A percentile compares a stretch with the other conserved stretches of the same genome.
Evolutionary conservation across 257 asterid genomes (phyloP).

Genomic region (Oldenlandia corymbosa): DNA sequence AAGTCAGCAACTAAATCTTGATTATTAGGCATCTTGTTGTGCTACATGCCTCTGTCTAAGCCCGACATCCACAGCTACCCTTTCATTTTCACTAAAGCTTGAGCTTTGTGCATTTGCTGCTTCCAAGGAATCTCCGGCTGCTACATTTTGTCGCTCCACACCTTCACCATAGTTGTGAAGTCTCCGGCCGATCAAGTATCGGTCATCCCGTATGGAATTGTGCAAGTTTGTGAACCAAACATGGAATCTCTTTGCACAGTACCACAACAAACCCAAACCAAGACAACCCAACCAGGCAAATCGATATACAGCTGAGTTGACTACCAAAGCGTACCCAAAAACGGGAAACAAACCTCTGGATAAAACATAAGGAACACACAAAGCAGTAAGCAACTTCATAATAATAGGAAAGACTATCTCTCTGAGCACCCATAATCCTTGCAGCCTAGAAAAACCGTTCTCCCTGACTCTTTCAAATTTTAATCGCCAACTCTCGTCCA

Average conservation of each 20-base stretch:
- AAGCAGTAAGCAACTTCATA: conserved; percentile 87
- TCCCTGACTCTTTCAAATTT: conserved; percentile 95
- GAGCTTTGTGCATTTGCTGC: conserved; percentile 22
- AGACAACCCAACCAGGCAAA: conserved; percentile 98
- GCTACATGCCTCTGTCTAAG: conserved; percentile 54
- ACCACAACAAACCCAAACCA: conserved; percentile 53
- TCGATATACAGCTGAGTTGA: conserved; percentile 89
- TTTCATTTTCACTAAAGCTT: conserved; percentile 16
- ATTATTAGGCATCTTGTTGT: conserved; percentile 38
- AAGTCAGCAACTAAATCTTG: not conserved
- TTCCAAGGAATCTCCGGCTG: conserved; percentile 19
- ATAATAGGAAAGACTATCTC: conserved; percentile 86
- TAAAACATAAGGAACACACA: conserved; percentile 86
- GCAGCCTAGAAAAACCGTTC: conserved; percentile 92
- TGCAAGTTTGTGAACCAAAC: conserved; percentile 94
- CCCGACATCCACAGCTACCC: conserved; percentile 37
- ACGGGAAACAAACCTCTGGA: conserved; percentile 85
- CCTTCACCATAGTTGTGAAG: conserved; percentile 85
- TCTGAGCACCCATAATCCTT: conserved; percentile 76
- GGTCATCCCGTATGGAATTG: conserved; percentile 93
- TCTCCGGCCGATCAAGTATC: conserved; percentile 85
- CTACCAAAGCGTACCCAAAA: conserved; percentile 78
- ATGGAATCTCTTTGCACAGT: conserved; percentile 87
- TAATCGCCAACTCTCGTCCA: conserved; percentile 89
- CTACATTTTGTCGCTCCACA: conserved; percentile 23